Base-by-base conservation (phyloP, 805 yeast species). In the Spathaspora hagerdaliae region DNA sequence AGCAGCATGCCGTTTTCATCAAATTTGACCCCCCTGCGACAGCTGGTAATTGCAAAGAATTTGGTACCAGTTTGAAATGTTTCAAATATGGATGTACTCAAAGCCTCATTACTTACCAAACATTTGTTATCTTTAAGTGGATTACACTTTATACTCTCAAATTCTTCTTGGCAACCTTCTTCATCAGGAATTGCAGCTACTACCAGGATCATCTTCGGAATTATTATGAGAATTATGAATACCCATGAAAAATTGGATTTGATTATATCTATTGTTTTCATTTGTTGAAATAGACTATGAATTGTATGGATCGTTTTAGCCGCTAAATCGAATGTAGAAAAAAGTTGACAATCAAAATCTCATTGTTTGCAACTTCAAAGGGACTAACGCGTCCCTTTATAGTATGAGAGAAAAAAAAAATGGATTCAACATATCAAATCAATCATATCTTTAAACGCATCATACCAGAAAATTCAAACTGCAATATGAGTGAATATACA, bases 61-160 rank as follows among this genome's bases (percentile, higher is more conserved):
- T 42, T 44, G 6, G 46, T 48, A n/a, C 50, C 50, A 7, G 32
- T 27, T 31, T 7, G n/a, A 35, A 64, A 53, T 6, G 55, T 27
- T 31, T 55, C 65, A 24, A 44, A 39, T 11, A 58, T 46, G 10
- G 51, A 36, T 3, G 49, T 36, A 12, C 49, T 41, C 15, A 68
- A 53, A 0, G 71, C 69, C 19, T 36, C 44, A 50, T 65, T 64
- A 7, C 41, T 47, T 1, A 60, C 65, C 10, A 60, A 46, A 45
- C 73, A 67, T 7, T 43, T 45, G 6, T 41, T 15, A 29, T 62
- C 63, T 5, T 29, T 35, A 5, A 48, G 15, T 2, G 71, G 70
- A 49, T 66, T 64, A 42, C 72, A 65, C 7, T 59, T 54, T 15
- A 29, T 29, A 29, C 32, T 29, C 12, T 29, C 32, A 29, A 29